Conservation (phyloP, 495 filamentous ascomycete species). For the Achaetomiella virescens region DNA sequence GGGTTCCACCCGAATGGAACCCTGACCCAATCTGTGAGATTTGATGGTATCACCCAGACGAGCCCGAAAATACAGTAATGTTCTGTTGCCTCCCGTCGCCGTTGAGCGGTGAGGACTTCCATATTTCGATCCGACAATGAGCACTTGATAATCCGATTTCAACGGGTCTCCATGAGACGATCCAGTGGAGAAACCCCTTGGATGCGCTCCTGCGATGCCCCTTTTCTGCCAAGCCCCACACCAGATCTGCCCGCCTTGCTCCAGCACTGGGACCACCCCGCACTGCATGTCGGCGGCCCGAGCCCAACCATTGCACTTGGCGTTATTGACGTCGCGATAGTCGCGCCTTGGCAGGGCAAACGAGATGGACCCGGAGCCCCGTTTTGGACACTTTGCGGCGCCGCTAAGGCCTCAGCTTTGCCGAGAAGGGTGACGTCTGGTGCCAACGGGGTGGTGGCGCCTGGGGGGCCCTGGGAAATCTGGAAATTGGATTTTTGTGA, state of each 20-base stretch:
- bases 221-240: slow-evolving; percentile 2
- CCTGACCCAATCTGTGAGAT: no score
- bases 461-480: background rate
- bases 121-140: no score
- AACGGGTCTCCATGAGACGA: no score
- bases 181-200: no score
- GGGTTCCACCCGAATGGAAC: no score
- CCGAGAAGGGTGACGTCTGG: background rate
- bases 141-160: no score
- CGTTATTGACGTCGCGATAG: slow-evolving; percentile 17
- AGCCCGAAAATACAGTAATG: no score
- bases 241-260: background rate
- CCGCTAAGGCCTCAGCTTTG: background rate
- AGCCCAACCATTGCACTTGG: slow-evolving; percentile 12
- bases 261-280: slow-evolving; percentile 1
- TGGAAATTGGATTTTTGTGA: slow-evolving; percentile 2
- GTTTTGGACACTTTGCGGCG: background rate
- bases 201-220: background rate
- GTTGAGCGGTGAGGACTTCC: no score
- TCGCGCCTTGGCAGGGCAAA: slow-evolving; percentile 14
- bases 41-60: no score
- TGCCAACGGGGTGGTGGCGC: background rate
- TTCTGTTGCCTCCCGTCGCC: no score
- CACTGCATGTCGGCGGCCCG: background rate
- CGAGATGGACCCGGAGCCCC: slow-evolving; percentile 3